A percentile compares a stretch with the other conserved stretches of the same genome.
These are phyloP conservation scores for Sarocladium strictum DNA, from an alignment of 2,329 filamentous ascomycete species.

Conservation along the genomic window DNA sequence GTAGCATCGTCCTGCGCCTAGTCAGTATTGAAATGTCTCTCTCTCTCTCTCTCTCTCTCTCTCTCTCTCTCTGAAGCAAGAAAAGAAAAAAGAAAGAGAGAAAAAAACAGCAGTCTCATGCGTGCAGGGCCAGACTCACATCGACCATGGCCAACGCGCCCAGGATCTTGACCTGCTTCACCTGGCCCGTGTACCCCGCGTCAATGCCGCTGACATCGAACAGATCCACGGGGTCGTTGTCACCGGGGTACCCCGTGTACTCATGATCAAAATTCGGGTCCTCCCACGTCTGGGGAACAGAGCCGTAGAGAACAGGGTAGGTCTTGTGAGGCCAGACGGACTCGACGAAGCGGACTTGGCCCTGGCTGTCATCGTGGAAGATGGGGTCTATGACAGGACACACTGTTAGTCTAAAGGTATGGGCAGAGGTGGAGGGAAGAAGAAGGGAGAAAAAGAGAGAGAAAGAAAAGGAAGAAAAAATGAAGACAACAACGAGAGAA, in stretches of 20 bases:
- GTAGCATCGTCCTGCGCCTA: constrained; percentile 24
- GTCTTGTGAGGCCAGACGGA: constrained; percentile 37
- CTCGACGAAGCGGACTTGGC: constrained; percentile 30
- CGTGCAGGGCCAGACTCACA: constrained; percentile 16
- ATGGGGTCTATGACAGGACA: constrained; percentile 26
- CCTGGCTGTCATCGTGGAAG: constrained; percentile 31
- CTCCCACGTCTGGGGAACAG: constrained; percentile 39
- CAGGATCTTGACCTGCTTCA: constrained; percentile 36
- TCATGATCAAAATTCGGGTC: constrained; percentile 32
- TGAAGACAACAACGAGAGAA: too few relatives aligned
- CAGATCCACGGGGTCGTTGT: constrained; percentile 37
- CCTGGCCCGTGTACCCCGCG: constrained; percentile 28
- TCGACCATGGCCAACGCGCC: constrained; percentile 34
- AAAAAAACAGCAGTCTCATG: too few relatives aligned
- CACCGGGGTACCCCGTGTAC: constrained; percentile 30
- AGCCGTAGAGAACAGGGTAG: constrained; percentile 37
- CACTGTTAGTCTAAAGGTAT: neutral
- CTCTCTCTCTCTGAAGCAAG: too few relatives aligned
- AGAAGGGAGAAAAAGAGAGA: constrained; percentile 3
- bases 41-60: too few relatives aligned
- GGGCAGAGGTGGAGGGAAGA: neutral
- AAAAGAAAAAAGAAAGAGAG: too few relatives aligned
- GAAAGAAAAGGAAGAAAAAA: neutral
- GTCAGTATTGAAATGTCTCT: neutral
- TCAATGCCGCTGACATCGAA: constrained; percentile 31